Base-by-base conservation (phyloP, 345 rosid genomes). In the Hevea brasiliensis region DNA sequence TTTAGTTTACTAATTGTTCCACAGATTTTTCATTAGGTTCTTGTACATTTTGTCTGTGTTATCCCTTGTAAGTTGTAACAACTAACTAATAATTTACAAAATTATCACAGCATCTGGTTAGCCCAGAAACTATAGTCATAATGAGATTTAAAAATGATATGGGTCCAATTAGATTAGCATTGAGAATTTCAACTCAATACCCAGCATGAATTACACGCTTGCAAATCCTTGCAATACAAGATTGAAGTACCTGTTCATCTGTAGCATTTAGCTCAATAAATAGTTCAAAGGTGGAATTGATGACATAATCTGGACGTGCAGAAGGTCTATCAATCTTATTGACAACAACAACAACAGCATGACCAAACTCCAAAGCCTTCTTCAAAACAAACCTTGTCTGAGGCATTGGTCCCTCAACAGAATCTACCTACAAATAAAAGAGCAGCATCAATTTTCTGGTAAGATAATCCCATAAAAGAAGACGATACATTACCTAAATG, bases 321-420 rank as follows among this genome's bases (percentile, higher is more conserved):
- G 98, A 87, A 71, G 97, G 90, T 70, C 98, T 91, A 80, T 95
- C 97, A 65, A 92, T 89, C 90, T 95, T 95, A 83, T 95, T 95
- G 59, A 95, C 98, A 56, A 92, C 99, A 54, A 95, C 99, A 44
- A 94, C 96, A 75, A 95, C 98, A 8, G 97, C 91, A 81, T 80
- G 98, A 47, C 99, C 98, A 80, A 92, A 95, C 75, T 92, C 98
- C 68, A 95, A 87, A 61, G 99, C 99, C 88, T 95, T 95, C 88
- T 95, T 95, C 75, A 92, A 76, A 70, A 95, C 98, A 83, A 92
- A 94, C 85, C 97, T 85, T 67, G 99, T 95, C 78, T 92, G 99
- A 0, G 99, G 99, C 99, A 92, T 95, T 55, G 99, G 99, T 73
- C 99, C 98, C 84, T 95, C 99, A 68, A 92, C 99, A 77, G 99